Base-by-base conservation (phyloP, 1,284 basidiomycete species). In the Mycena citricolor region DNA sequence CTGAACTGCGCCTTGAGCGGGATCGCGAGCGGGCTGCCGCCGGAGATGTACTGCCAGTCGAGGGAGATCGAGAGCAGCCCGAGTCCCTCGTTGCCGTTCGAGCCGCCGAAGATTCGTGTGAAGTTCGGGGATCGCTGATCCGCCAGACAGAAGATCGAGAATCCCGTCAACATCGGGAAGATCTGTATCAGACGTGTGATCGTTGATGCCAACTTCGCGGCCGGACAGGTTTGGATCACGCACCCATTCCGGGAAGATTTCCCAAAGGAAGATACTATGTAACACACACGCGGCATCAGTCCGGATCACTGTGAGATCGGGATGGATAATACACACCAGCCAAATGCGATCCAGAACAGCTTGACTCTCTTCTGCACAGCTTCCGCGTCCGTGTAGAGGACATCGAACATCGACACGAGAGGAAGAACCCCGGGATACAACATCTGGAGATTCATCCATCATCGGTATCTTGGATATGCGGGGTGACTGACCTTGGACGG, bases 81-180 rank as follows among this genome's bases (percentile, higher is more conserved):
- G 20, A 78, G 66, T 13, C 76, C 76, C 57, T 82, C 74, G 47
- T 83, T 81, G 49, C 78, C 79, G 51, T 76, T 76, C 4, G 69
- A 75, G 19, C 80, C 79, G 32, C 81, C 80, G 41, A 84, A 82
- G 2, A 84, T 58, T 23, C 72, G 71, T 2, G 79, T 74, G 56
- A 82, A 72, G 19, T 71, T 60, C 0, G 66, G 51, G 17, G 61
- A 74, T 16, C 65, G 61, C 38, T 69, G 79, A 46, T 73, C 68
- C 7, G 77, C 81, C 13, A 84, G 63, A 50, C 82, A 84, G 58
- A 82, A 74, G 23, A 84, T 70, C 62, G 62, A 64, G 39, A 67
- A 62, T 10, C 64, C 65, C 4, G 63, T 66, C 44, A 57, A 52
- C 7, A 70, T 55, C 8, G 71, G 69, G 51, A 68, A 76, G 49